These are phyloP conservation scores for Colletotrichum lini DNA, from an alignment of 2,329 filamentous ascomycete genomes.

Conservation along the genomic window DNA sequence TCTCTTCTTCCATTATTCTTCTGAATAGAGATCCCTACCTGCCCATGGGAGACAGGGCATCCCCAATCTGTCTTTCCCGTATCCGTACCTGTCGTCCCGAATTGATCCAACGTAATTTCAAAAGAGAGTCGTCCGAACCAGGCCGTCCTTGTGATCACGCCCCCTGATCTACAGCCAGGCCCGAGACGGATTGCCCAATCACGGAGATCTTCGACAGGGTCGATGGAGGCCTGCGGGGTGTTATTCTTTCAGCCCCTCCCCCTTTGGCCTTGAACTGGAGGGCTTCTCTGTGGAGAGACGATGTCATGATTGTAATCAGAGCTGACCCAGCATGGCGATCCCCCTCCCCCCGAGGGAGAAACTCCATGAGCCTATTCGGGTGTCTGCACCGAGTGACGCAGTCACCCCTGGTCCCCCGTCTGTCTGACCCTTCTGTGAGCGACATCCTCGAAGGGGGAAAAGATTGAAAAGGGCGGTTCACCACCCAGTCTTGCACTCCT, in stretches of 20 bases:
- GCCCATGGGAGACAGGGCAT: not conserved
- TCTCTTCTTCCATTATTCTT: conserved; percentile 4
- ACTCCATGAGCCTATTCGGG: conserved; percentile 33
- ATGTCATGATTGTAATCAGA: conserved; percentile 19
- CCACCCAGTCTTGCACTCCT: conserved; percentile 3
- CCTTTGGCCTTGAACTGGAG: not conserved
- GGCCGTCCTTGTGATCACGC: conserved; percentile 36
- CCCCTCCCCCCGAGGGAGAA: not conserved
- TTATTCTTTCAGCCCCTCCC: not conserved
- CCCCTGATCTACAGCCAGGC: conserved; percentile 42
- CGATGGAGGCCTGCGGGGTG: conserved; percentile 17
- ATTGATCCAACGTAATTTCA: conserved; percentile 18
- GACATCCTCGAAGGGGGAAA: conserved; percentile 12
- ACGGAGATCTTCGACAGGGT: conserved; percentile 19
- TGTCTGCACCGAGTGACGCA: conserved; percentile 4
- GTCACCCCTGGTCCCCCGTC: conserved; percentile 8
- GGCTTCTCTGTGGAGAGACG: conserved; percentile 22
- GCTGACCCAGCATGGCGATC: conserved; percentile 18
- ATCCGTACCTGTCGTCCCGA: conserved; percentile 35
- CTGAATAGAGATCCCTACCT: conserved; percentile 7
- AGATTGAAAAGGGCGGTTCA: conserved; percentile 38
- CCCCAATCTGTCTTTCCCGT: conserved; percentile 5
- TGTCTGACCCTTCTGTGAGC: not conserved
- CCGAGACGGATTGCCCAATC: conserved; percentile 12
- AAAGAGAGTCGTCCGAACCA: conserved; percentile 13